Base-by-base conservation (phyloP, 2,329 filamentous ascomycete genomes). In the Alternaria rosae region DNA sequence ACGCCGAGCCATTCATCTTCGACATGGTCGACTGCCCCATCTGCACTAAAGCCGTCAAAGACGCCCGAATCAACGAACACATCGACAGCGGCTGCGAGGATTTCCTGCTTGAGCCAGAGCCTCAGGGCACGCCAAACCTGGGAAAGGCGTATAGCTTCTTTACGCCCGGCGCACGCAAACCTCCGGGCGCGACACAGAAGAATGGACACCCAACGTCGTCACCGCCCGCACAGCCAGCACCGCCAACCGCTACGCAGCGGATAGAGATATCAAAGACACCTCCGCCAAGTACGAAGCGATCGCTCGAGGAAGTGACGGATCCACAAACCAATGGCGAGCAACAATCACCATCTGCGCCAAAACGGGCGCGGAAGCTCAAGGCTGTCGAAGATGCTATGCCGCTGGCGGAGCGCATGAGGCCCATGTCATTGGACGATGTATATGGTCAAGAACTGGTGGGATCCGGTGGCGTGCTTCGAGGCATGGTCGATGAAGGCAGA, bases 361-460 rank as follows among this genome's bases (percentile, higher is more conserved):
- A 89, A 74, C 82, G 85, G 13, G 93, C 70, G 30, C 92, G 80
- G 45, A 62, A 66, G 87, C 79, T 70, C 25, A 87, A 82, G 75
- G 85, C 86, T 1, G 83, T 89, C 35, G 87, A 89, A 59, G 88
- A 89, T 71, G 88, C 89, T 1, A 93, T 93, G 9, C 95, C 95
- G 1, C 84, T 99, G 17, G 94, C 95, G 3, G 95, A 99, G 80
- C 91, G 94, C 28, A 97, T 98, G 93, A 89, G 95, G 5, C 95
- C 95, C 2, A 85, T 85, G 58, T 91, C 86, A 1, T 85, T 99
- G 8, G 92, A 97, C 73, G 90, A 97, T 15, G 91, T 98, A 4
- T 93, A 86, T 67, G 95, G 95, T 0, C 95, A 99, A 80, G 93
- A 97, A 45, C 87, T 99, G 0, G 94, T 99, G 2, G 94, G 93